phyloP scores from a whole-genome alignment of 2,329 filamentous ascomycete species.

The Microcyclospora pomicola region DNA sequence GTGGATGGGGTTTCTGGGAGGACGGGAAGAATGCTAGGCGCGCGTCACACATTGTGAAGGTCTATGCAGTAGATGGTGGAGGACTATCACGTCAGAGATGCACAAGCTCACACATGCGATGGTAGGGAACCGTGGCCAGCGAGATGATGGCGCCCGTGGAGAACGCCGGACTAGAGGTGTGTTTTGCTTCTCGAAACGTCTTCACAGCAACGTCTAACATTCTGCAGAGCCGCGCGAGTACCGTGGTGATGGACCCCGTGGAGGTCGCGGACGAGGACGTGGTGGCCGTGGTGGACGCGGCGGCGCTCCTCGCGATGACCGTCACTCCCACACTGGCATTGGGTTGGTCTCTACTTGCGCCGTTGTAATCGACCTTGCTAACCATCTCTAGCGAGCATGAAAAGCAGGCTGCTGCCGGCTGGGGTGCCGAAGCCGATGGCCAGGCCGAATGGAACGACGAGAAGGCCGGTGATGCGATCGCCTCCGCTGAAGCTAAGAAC shows the following conservation, averaged over 20 bases:
- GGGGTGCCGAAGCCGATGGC: slow-evolving; percentile 66
- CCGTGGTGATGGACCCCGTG: slow-evolving; percentile 34
- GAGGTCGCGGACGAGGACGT: slow-evolving; percentile 37
- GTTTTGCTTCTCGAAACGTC: no score
- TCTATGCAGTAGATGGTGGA: no score
- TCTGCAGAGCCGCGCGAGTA: slow-evolving; percentile 16
- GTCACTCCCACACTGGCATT: slow-evolving; percentile 46
- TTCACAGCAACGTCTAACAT: neutral
- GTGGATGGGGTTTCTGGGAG: neutral
- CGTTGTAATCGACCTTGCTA: slow-evolving; percentile 8
- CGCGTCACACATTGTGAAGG: no score
- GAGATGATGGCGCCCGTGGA: slow-evolving; percentile 1
- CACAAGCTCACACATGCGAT: neutral
- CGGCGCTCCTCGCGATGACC: slow-evolving; percentile 45
- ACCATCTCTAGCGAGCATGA: slow-evolving; percentile 51
- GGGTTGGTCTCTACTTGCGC: slow-evolving; percentile 32
- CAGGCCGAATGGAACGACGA: slow-evolving; percentile 80
- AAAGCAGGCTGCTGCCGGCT: slow-evolving; percentile 79
- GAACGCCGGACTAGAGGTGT: slow-evolving; percentile 2
- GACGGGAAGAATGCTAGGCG: neutral
- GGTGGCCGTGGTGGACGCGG: slow-evolving; percentile 36
- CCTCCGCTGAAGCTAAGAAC: slow-evolving; percentile 70
- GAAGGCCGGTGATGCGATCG: slow-evolving; percentile 79
- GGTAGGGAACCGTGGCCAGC: neutral
- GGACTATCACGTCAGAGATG: neutral